Conservation (phyloP, 768 basidiomycete species). For the Gelatoporia subvermispora region DNA sequence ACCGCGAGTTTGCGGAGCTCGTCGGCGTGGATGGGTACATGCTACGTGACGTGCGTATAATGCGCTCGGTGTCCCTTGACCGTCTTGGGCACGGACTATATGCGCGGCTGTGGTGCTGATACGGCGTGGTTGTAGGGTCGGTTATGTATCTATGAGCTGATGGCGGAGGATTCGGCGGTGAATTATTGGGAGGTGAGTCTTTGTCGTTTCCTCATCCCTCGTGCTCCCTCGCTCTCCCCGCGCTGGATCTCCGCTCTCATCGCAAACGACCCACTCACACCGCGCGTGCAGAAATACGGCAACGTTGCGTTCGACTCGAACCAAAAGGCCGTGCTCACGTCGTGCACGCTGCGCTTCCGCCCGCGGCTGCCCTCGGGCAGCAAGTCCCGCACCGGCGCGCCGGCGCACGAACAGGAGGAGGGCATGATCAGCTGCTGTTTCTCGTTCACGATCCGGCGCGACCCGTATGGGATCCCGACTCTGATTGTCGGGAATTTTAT, state of each 20-base stretch:
- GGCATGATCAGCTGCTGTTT: slow-evolving; percentile 84
- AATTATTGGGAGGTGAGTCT: slow-evolving; percentile 90
- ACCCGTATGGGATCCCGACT: slow-evolving; percentile 82
- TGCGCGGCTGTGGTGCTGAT: background rate
- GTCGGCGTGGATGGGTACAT: slow-evolving; percentile 83
- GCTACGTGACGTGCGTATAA: slow-evolving; percentile 81
- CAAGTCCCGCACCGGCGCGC: slow-evolving; percentile 19
- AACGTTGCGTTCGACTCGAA: slow-evolving; percentile 88
- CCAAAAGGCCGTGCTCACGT: slow-evolving; percentile 90
- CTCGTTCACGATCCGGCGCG: slow-evolving; percentile 83
- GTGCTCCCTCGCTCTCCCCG: background rate
- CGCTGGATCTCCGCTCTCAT: background rate
- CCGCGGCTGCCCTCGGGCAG: slow-evolving; percentile 45
- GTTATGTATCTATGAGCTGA: slow-evolving; percentile 94
- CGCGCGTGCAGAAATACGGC: slow-evolving; percentile 76
- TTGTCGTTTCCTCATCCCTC: slow-evolving; percentile 1
- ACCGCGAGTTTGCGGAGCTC: slow-evolving; percentile 90
- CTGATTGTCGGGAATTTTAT: slow-evolving; percentile 92
- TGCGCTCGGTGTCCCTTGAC: background rate
- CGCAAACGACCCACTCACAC: no score
- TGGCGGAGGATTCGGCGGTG: slow-evolving; percentile 95
- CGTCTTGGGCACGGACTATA: no score
- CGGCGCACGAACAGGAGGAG: slow-evolving; percentile 50
- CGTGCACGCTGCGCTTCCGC: slow-evolving; percentile 81
- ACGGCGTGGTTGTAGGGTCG: slow-evolving; percentile 62